A percentile compares a stretch with the other conserved stretches of the same genome.
These are phyloP conservation scores for Sherardia arvensis DNA, from an alignment of 257 asterid genomes.

Conservation along the genomic window DNA sequence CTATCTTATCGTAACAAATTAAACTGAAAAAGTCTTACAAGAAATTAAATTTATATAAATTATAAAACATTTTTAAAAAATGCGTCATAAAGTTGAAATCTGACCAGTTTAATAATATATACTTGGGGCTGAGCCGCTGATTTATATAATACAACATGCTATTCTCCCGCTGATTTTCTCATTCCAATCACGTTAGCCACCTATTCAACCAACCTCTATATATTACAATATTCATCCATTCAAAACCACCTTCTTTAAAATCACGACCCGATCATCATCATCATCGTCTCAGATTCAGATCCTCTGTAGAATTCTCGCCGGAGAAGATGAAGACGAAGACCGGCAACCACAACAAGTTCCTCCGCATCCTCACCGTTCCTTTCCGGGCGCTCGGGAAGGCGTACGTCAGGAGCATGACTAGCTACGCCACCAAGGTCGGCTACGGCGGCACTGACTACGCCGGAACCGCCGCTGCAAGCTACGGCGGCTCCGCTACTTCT, in stretches of 20 bases:
- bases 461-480: background rate
- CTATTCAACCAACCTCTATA: background rate
- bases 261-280: too few species aligned
- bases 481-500: background rate
- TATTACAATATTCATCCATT: background rate
- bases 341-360: slow-evolving; percentile 27
- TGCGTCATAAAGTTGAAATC: too few species aligned
- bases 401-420: slow-evolving; percentile 31
- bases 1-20: too few species aligned
- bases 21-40: too few species aligned
- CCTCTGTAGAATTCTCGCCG: too few species aligned
- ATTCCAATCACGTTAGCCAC: background rate
- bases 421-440: slow-evolving; percentile 7
- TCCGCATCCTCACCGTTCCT: slow-evolving; percentile 45
- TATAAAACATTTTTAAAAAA: too few species aligned
- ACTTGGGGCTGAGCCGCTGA: background rate
- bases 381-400: slow-evolving; percentile 28
- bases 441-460: slow-evolving; percentile 2
- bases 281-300: too few species aligned
- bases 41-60: too few species aligned
- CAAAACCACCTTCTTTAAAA: background rate
- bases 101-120: too few species aligned
- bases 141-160: background rate
- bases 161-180: background rate
- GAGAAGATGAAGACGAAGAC: slow-evolving; percentile 28